Evolutionary conservation across 2,329 filamentous ascomycete genomes (phyloP).

Genomic region (Fusarium sp.): DNA sequence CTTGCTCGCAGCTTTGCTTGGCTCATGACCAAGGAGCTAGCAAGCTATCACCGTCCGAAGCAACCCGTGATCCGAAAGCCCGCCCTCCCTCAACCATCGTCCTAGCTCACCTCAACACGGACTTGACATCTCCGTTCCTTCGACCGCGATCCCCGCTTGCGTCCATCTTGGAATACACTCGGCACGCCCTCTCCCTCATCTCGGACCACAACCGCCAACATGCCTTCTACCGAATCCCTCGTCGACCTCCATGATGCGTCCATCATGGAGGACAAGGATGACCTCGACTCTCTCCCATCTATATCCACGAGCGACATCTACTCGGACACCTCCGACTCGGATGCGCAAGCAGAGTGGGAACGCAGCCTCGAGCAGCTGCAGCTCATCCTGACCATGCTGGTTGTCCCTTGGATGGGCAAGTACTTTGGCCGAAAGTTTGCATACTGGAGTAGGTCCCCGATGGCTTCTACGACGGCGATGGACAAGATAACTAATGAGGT

Average conservation of each 20-base stretch:
- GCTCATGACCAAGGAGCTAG: background rate
- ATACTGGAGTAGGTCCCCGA: slow-evolving; percentile 82
- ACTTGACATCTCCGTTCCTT: background rate
- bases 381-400: slow-evolving; percentile 90
- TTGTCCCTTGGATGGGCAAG: slow-evolving; percentile 94
- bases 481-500: slow-evolving; percentile 25
- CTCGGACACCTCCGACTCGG: slow-evolving; percentile 72
- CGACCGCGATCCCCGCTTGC: background rate
- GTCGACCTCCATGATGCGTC: slow-evolving; percentile 64
- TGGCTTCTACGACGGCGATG: background rate
- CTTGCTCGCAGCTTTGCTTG: background rate
- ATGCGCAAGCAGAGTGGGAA: slow-evolving; percentile 96
- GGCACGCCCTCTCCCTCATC: background rate
- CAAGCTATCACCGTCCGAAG: slow-evolving; percentile 12
- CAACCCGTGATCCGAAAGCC: slow-evolving; percentile 33
- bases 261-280: slow-evolving; percentile 63
- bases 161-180: background rate
- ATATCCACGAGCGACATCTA: slow-evolving; percentile 68
- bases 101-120: slow-evolving; percentile 1
- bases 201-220: slow-evolving; percentile 22
- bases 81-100: slow-evolving; percentile 11
- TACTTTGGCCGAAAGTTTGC: slow-evolving; percentile 95
- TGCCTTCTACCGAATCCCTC: slow-evolving; percentile 58
- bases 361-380: slow-evolving; percentile 94
- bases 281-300: slow-evolving; percentile 74